A percentile compares a stretch with the other conserved stretches of the same genome.
phyloP scores from a whole-genome alignment of 1,284 basidiomycete species.

The Boletellus sp. region DNA sequence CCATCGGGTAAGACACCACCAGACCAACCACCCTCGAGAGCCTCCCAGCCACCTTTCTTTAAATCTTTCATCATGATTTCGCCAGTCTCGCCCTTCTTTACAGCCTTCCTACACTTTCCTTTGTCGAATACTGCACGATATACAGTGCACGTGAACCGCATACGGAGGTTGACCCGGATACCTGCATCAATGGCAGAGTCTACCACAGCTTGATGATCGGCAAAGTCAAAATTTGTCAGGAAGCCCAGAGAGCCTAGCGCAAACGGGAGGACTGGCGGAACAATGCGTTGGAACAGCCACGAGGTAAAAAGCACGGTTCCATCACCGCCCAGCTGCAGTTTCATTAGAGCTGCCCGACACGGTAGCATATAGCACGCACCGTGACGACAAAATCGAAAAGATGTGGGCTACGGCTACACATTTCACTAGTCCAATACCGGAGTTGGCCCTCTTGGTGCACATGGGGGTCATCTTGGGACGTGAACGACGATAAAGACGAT shows the following conservation, averaged over 20 bases:
- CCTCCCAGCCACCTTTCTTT: slow-evolving; percentile 90
- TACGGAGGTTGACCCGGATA: slow-evolving; percentile 95
- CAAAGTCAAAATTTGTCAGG: slow-evolving; percentile 97
- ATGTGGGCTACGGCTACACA: slow-evolving; percentile 91
- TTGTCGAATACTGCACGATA: slow-evolving; percentile 85
- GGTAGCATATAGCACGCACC: slow-evolving; percentile 46
- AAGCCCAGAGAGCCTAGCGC: slow-evolving; percentile 98
- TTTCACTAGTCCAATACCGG: slow-evolving; percentile 95
- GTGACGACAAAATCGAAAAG: slow-evolving; percentile 98
- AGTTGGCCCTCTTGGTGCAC: slow-evolving; percentile 79
- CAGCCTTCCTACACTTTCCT: slow-evolving; percentile 71
- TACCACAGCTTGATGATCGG: slow-evolving; percentile 83
- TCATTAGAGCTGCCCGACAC: slow-evolving; percentile 10
- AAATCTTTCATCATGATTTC: slow-evolving; percentile 93
- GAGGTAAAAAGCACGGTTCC: slow-evolving; percentile 99
- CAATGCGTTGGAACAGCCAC: slow-evolving; percentile 98
- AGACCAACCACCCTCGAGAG: slow-evolving; percentile 75
- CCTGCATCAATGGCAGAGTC: slow-evolving; percentile 89
- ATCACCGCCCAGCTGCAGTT: slow-evolving; percentile 84
- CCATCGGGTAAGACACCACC: slow-evolving; percentile 41
- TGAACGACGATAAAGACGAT: slow-evolving; percentile 46
- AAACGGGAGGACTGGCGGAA: slow-evolving; percentile 96
- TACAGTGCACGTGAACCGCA: slow-evolving; percentile 99
- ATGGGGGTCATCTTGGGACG: slow-evolving; percentile 38
- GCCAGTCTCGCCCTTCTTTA: slow-evolving; percentile 88